These are phyloP conservation scores for Oemleria cerasiformis DNA, from an alignment of 306 rosid genomes.

Conservation along the genomic window DNA sequence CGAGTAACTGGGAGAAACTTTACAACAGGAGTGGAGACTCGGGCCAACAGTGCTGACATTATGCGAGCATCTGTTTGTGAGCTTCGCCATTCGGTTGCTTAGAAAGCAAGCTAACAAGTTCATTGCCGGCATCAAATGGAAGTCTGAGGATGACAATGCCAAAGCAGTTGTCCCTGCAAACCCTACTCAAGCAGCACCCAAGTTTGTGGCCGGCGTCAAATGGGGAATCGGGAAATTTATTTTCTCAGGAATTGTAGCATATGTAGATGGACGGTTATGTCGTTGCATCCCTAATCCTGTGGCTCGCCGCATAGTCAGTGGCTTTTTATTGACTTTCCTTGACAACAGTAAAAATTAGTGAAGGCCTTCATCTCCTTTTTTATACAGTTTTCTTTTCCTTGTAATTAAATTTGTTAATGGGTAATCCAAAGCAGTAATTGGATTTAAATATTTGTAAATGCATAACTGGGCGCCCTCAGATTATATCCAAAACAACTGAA, in stretches of 20 bases:
- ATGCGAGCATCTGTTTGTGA: conserved; percentile 83
- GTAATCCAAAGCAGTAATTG: too few relatives aligned
- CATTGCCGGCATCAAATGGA: conserved; percentile 40
- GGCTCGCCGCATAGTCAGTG: conserved; percentile 84
- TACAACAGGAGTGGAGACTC: conserved; percentile 73
- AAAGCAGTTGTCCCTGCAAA: conserved; percentile 26
- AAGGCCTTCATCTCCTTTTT: background rate
- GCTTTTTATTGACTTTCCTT: conserved; percentile 72
- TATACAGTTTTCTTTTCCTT: background rate
- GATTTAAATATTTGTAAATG: too few relatives aligned
- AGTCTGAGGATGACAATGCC: conserved; percentile 27
- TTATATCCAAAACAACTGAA: conserved; percentile 30
- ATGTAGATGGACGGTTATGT: conserved; percentile 83
- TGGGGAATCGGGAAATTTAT: conserved; percentile 76
- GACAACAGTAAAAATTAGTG: conserved; percentile 48
- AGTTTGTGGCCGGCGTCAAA: conserved; percentile 45
- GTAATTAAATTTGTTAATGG: background rate
- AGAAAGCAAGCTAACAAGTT: conserved; percentile 63
- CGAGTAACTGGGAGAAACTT: conserved; percentile 15
- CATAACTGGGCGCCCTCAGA: conserved; percentile 28
- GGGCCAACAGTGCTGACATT: conserved; percentile 78
- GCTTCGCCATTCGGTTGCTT: conserved; percentile 81
- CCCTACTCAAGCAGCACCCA: conserved; percentile 18
- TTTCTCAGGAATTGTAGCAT: conserved; percentile 77
- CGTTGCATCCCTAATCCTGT: conserved; percentile 85